phyloP scores from a whole-genome alignment of 129 eudicot genomes.

The Arctium lappa region DNA sequence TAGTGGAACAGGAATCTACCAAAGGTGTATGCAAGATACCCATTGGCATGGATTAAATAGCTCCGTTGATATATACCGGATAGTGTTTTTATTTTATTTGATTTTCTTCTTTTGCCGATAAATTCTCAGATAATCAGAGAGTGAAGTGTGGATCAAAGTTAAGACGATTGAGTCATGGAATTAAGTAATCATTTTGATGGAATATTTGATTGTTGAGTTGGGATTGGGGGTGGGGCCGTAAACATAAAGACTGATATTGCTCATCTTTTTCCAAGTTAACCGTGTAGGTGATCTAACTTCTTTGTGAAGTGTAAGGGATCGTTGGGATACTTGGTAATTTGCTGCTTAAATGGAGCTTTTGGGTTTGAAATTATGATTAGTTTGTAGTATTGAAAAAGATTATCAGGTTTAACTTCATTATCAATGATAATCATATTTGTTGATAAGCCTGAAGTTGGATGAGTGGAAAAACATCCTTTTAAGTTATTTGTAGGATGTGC shows the following conservation, averaged over 20 bases:
- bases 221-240: neutral
- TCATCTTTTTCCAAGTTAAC: neutral
- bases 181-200: neutral
- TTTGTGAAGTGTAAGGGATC: neutral
- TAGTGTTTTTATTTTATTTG: neutral
- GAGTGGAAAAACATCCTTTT: neutral
- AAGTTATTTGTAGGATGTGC: neutral
- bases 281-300: neutral
- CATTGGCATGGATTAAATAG: slow-evolving; percentile 11
- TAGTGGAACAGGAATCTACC: slow-evolving; percentile 26
- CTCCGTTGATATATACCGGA: slow-evolving; percentile 3
- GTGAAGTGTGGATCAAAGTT: neutral
- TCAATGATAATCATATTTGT: neutral
- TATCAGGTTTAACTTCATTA: neutral
- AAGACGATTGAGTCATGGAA: neutral
- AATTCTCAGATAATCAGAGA: neutral
- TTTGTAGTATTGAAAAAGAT: neutral
- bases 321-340: neutral
- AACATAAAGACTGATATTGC: neutral
- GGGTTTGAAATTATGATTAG: neutral
- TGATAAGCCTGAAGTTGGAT: neutral
- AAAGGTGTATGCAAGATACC: slow-evolving; percentile 17
- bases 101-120: neutral
- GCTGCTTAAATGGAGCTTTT: slow-evolving; percentile 1
- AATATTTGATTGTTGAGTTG: slow-evolving; percentile 9